Base-by-base conservation (phyloP, 148 eudicot genomes). In the Cornus florida region DNA sequence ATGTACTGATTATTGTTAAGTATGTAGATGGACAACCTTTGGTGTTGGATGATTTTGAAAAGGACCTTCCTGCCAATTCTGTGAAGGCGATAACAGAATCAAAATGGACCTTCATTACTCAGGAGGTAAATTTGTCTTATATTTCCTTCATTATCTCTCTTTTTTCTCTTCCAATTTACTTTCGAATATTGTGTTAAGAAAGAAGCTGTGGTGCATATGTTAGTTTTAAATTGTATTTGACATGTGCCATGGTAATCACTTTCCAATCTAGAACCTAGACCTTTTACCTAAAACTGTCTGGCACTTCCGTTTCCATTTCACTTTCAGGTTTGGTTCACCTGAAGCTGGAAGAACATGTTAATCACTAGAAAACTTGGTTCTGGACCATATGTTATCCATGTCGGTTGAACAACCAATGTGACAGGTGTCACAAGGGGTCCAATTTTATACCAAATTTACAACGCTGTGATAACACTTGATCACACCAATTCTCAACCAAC, bases 21-120 rank as follows among this genome's bases (percentile, higher is more conserved):
- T 82, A 13, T 82, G 76, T 87, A 97, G 99, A 92, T 85, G 99
- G 99, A 75, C 95, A 85, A 82, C 88, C 90, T 73, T 83, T 94
- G 83, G 70, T 67, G 64, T 69, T 91, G 77, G 85, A 87, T 86
- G 90, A 91, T 72, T 87, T 97, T 66, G 91, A 90, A 77, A 90
- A 83, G 80, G 93, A 92, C 83, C 86, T 91, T 70, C 82, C 91
- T 9, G 69, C 78, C 32, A 78, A 73, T 74, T 83, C 94, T 50
- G 85, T 77, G 5, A 75, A 91, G 75, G 67, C 79, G 79, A 82
- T 87, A 65, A 71, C 46, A 71, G 87, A 80, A 79, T 84, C 88
- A 23, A 89, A 89, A 77, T 91, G 92, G 94, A 89, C 92, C 20
- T 91, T 91, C 75, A 82, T 91, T 35, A 91, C 94, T 76, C 91